phyloP scores from a whole-genome alignment of 495 filamentous ascomycete species.

The Trichoderma asperelloides region DNA sequence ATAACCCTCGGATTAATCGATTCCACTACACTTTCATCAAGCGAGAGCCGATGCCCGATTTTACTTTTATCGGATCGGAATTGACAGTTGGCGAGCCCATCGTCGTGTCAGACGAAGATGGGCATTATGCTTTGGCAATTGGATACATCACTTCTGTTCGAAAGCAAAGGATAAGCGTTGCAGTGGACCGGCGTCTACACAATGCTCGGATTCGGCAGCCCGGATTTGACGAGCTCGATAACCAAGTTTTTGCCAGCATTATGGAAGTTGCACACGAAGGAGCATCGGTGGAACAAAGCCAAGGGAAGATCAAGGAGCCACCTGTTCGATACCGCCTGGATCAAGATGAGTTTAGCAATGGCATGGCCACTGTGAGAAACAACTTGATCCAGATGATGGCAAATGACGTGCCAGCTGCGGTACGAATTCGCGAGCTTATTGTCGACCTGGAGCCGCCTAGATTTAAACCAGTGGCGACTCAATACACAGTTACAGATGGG shows the following conservation, averaged over 20 bases:
- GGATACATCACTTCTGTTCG: slow-evolving; percentile 75
- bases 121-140: slow-evolving; percentile 87
- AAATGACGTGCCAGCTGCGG: slow-evolving; percentile 60
- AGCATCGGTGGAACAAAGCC: slow-evolving; percentile 34
- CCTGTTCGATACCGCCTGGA: slow-evolving; percentile 74
- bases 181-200: slow-evolving; percentile 80
- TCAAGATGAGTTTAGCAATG: slow-evolving; percentile 97
- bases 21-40: slow-evolving; percentile 79
- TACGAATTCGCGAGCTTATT: slow-evolving; percentile 65
- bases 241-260: slow-evolving; percentile 83
- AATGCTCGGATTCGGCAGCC: slow-evolving; percentile 66
- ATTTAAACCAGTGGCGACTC: slow-evolving; percentile 58
- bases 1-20: slow-evolving; percentile 76
- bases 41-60: slow-evolving; percentile 41
- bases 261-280: slow-evolving; percentile 69
- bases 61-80: slow-evolving; percentile 86
- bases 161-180: slow-evolving; percentile 67
- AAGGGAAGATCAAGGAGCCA: slow-evolving; percentile 39
- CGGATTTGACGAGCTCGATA: slow-evolving; percentile 63
- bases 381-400: slow-evolving; percentile 91
- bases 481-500: slow-evolving; percentile 45
- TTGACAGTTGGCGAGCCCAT: slow-evolving; percentile 84
- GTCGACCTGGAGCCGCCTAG: slow-evolving; percentile 61
- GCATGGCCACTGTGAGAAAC: slow-evolving; percentile 89
- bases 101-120: slow-evolving; percentile 91